These are phyloP conservation scores for Tetrapisispora pingtungensis DNA, from an alignment of 805 yeast species.

Conservation along the genomic window DNA sequence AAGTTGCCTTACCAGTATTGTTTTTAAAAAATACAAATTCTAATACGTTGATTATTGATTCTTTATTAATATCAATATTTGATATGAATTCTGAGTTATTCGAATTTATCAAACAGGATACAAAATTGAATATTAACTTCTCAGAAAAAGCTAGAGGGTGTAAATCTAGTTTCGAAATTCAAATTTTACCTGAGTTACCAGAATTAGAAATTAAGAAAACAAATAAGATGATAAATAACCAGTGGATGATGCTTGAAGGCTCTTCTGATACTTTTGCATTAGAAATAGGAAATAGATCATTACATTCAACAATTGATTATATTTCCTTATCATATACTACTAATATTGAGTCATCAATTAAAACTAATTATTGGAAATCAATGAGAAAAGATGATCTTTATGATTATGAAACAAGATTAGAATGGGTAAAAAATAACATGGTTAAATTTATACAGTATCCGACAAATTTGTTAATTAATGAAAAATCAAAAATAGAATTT, in stretches of 20 bases:
- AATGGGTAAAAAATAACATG: slow-evolving; percentile 16
- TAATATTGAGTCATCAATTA: slow-evolving; percentile 17
- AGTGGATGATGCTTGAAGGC: slow-evolving; percentile 27
- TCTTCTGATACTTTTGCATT: slow-evolving; percentile 15
- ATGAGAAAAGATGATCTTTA: slow-evolving; percentile 21
- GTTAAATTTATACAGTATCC: slow-evolving; percentile 15
- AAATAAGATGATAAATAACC: slow-evolving; percentile 16
- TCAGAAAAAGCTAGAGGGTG: slow-evolving; percentile 4
- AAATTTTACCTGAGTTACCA: slow-evolving; percentile 25
- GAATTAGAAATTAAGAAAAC: slow-evolving; percentile 20
- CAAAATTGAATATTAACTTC: background rate
- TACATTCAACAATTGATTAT: slow-evolving; percentile 19
- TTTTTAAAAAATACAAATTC: slow-evolving; percentile 13
- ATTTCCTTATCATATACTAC: slow-evolving; percentile 16
- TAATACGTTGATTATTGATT: slow-evolving; percentile 7
- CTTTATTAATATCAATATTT: slow-evolving; percentile 17
- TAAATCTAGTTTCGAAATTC: slow-evolving; percentile 7
- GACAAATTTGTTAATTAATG: slow-evolving; percentile 15
- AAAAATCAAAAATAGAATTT: slow-evolving; percentile 14
- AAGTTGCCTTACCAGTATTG: slow-evolving; percentile 26
- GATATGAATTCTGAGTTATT: slow-evolving; percentile 14
- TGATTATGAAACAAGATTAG: slow-evolving; percentile 19
- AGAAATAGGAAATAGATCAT: slow-evolving; percentile 21
- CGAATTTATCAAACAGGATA: slow-evolving; percentile 10
- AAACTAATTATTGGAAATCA: slow-evolving; percentile 24